These are phyloP conservation scores for Eutreptiella sp. DNA, from an alignment of 208 protist genomes.

Conservation along the genomic window DNA sequence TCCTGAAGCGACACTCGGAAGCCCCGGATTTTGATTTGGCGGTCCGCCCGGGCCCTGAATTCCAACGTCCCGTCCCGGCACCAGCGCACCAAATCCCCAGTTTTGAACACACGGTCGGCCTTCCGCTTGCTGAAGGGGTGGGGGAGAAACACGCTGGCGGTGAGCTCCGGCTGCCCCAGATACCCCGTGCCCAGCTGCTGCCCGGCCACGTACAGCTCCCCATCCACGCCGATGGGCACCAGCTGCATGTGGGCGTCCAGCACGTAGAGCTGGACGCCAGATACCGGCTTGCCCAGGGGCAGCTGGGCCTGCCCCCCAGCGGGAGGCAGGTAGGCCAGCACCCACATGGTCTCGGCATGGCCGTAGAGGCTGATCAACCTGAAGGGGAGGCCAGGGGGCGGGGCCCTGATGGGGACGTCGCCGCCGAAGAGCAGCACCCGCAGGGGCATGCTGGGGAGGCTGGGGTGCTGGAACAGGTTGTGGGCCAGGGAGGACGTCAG, in stretches of 20 bases:
- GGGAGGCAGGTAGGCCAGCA: too few relatives aligned
- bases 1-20: conserved; percentile 62
- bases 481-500: too few relatives aligned
- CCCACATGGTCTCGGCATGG: too few relatives aligned
- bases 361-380: too few relatives aligned
- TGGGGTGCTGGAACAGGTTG: too few relatives aligned
- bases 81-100: conserved; percentile 41
- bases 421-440: too few relatives aligned
- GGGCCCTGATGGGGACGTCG: too few relatives aligned
- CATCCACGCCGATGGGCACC: neutral
- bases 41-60: conserved; percentile 41
- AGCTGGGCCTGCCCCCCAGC: neutral
- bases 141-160: neutral
- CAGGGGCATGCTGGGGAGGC: too few relatives aligned
- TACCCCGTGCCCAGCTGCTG: neutral
- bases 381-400: too few relatives aligned
- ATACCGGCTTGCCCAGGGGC: neutral
- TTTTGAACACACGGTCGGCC: conserved; percentile 36
- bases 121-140: neutral
- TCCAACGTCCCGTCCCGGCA: conserved; percentile 34
- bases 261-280: neutral
- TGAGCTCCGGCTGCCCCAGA: neutral
- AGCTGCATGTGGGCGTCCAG: neutral
- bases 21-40: conserved; percentile 54
- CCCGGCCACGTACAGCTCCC: neutral